Conservation (phyloP, 352 stramenopile species). For the Phytophthora pisi region DNA sequence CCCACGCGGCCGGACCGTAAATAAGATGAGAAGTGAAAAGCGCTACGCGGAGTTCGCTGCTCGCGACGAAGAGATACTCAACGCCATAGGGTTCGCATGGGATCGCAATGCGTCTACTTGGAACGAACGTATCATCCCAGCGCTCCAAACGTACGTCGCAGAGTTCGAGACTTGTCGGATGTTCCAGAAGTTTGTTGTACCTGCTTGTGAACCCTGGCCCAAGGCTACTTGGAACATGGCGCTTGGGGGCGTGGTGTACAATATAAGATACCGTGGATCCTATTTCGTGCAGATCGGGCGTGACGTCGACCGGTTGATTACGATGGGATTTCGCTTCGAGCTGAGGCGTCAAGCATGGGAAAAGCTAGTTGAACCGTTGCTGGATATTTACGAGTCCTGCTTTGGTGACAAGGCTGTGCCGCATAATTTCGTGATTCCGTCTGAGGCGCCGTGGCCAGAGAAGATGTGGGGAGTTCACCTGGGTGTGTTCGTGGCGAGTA, state of each 20-base stretch:
- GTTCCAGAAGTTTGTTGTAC: constrained; percentile 43
- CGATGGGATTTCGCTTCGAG: constrained; percentile 40
- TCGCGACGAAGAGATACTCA: no score
- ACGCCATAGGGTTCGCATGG: constrained; percentile 39
- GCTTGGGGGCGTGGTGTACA: constrained; percentile 18
- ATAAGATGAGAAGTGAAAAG: no score
- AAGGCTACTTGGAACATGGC: constrained; percentile 26
- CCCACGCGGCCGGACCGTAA: no score
- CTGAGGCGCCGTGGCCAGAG: constrained; percentile 67
- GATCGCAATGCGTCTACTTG: constrained; percentile 38
- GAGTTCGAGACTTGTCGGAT: constrained; percentile 35
- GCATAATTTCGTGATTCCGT: constrained; percentile 82
- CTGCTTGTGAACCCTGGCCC: constrained; percentile 37
- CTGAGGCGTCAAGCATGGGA: not conserved
- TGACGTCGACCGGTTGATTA: not conserved
- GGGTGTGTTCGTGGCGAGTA: not conserved
- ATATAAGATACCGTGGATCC: constrained; percentile 30
- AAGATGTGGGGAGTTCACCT: constrained; percentile 51
- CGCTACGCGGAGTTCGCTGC: no score
- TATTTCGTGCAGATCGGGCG: constrained; percentile 45
- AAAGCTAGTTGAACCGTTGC: constrained; percentile 30
- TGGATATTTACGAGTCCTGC: no score
- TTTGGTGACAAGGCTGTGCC: no score
- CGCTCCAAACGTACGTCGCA: constrained; percentile 40
- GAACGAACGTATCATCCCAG: constrained; percentile 43